Evolutionary conservation across 257 asterid species (phyloP).

Genomic region (Solanum etuberosum): DNA sequence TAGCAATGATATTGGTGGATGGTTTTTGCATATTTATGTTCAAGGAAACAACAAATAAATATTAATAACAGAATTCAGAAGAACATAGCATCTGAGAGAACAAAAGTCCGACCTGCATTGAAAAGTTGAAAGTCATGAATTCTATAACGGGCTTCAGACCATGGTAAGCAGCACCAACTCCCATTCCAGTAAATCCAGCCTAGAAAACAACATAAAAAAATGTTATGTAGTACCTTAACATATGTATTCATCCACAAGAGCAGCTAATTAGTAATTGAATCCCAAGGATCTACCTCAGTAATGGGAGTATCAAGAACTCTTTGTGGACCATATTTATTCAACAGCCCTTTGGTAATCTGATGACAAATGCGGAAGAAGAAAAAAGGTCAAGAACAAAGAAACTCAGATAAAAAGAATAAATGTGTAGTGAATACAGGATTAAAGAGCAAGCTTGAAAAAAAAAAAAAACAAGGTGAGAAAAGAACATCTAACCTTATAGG

Average conservation of each 20-base stretch:
- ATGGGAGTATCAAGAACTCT: conserved; percentile 91
- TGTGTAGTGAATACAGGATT: neutral
- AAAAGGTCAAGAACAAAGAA: neutral
- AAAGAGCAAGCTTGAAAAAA: neutral
- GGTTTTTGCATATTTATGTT: neutral
- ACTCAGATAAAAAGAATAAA: neutral
- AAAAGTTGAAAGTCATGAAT: conserved; percentile 94
- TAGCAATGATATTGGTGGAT: neutral
- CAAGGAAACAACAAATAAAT: neutral
- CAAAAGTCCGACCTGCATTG: conserved; percentile 70
- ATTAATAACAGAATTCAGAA: neutral
- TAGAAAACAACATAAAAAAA: conserved; percentile 10
- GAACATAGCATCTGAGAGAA: neutral
- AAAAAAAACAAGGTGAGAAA: neutral
- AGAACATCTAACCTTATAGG: conserved; percentile 65
- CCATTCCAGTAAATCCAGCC: conserved; percentile 98
- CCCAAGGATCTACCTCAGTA: conserved; percentile 62
- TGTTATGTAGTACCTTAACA: neutral
- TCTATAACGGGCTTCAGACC: conserved; percentile 84
- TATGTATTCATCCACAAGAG: neutral
- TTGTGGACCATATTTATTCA: conserved; percentile 84
- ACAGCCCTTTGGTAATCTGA: conserved; percentile 81
- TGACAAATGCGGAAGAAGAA: neutral
- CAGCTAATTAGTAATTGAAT: neutral
- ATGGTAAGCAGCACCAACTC: conserved; percentile 93